Percentiles rank a stretch among this genome's conserved stretches.
Conservation (phyloP, 306 rosid genomes). For the Prunus salicina region DNA sequence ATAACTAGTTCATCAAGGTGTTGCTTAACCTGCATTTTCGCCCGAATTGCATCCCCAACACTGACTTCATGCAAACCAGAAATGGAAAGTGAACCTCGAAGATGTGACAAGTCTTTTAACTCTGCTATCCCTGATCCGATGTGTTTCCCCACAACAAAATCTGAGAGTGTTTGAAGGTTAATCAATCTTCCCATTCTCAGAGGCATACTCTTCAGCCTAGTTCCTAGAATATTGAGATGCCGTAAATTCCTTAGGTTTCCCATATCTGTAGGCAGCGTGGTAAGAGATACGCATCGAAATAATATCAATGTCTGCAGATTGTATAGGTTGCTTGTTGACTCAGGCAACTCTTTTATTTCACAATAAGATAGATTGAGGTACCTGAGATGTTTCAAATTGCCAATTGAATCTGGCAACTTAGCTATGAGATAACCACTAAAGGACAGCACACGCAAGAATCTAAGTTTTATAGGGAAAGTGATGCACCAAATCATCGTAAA, state of each 20-base stretch:
- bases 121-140: conserved; percentile 7
- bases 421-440: conserved; percentile 12
- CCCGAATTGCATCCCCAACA: conserved; percentile 3
- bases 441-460: conserved; percentile 8
- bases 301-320: conserved; percentile 18
- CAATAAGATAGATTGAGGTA: conserved; percentile 7
- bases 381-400: conserved; percentile 6
- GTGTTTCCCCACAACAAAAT: conserved; percentile 20
- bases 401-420: conserved; percentile 11
- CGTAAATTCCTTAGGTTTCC: conserved; percentile 18
- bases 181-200: conserved; percentile 11
- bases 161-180: conserved; percentile 17
- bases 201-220: conserved; percentile 25
- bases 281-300: not conserved
- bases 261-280: not conserved
- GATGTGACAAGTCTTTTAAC: conserved; percentile 1
- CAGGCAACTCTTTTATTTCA: conserved; percentile 13
- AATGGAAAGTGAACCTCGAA: conserved; percentile 4
- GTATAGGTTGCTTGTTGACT: conserved; percentile 10
- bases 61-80: conserved; percentile 2
- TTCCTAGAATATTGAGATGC: conserved; percentile 12
- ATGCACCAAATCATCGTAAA: no score
- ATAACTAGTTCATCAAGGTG: not conserved
- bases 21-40: not conserved
- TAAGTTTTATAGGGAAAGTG: no score